These are phyloP conservation scores for Colletotrichum australisinense DNA, from an alignment of 2,329 filamentous ascomycete genomes.

Conservation along the genomic window DNA sequence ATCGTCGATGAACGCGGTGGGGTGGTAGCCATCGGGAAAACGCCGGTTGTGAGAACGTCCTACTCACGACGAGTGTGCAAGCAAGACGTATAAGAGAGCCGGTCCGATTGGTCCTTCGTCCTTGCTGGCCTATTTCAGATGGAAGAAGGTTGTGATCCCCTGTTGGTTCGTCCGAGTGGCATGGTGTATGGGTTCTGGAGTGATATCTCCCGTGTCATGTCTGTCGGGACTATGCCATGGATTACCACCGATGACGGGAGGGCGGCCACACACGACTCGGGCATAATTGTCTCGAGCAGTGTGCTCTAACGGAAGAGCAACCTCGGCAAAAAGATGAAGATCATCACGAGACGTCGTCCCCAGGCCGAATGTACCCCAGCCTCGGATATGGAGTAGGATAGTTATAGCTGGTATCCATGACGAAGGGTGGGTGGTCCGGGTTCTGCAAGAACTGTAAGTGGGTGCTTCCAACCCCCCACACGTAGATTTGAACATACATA, in stretches of 20 bases:
- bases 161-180: neutral
- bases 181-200: neutral
- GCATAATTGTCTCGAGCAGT: neutral
- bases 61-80: neutral
- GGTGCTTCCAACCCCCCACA: neutral
- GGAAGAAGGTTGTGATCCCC: neutral
- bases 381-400: constrained; percentile 18
- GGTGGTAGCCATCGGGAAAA: neutral
- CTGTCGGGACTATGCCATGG: neutral
- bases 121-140: neutral
- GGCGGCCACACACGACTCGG: neutral
- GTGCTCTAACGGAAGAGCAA: neutral
- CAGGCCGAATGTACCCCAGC: constrained; percentile 19
- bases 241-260: neutral
- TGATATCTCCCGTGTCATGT: neutral
- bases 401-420: neutral
- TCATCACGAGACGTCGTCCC: neutral
- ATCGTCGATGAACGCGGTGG: neutral
- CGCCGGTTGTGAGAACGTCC: neutral
- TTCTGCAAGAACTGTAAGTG: neutral
- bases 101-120: neutral
- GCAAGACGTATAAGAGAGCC: neutral
- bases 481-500: neutral
- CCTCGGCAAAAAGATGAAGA: neutral
- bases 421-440: constrained; percentile 17